phyloP scores from a whole-genome alignment of 2,329 filamentous ascomycete species.

The Dichotomopilus funicola region DNA sequence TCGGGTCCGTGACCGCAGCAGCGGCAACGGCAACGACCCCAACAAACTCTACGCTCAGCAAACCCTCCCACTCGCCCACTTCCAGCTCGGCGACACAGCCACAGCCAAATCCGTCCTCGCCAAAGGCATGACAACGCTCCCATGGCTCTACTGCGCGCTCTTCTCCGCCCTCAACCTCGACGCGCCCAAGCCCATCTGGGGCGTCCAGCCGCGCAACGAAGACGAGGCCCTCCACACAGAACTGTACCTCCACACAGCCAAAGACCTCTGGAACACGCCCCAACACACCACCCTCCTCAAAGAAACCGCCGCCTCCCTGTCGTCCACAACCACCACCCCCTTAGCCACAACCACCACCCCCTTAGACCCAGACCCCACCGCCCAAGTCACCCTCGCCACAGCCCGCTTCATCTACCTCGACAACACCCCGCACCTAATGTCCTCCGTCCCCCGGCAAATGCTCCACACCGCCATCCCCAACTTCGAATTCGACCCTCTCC shows the following conservation, averaged over 20 bases:
- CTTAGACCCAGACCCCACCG: constrained; percentile 32
- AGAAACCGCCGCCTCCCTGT: constrained; percentile 34
- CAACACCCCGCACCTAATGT: constrained; percentile 64
- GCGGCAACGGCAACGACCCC: constrained; percentile 20
- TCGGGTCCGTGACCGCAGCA: too few relatives aligned
- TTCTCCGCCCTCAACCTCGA: constrained; percentile 76
- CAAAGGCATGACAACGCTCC: constrained; percentile 63
- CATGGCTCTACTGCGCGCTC: constrained; percentile 77
- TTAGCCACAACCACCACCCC: constrained; percentile 30
- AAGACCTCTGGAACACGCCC: constrained; percentile 79
- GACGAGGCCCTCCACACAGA: constrained; percentile 64
- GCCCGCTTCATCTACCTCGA: constrained; percentile 75
- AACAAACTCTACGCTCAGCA: constrained; percentile 58
- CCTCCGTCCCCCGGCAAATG: constrained; percentile 58
- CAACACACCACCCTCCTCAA: constrained; percentile 63
- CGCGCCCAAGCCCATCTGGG: constrained; percentile 77
- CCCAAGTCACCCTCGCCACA: constrained; percentile 39
- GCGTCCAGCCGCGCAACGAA: constrained; percentile 58
- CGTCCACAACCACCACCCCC: constrained; percentile 24
- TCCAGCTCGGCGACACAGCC: constrained; percentile 60
- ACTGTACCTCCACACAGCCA: constrained; percentile 69
- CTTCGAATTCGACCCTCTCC: constrained; percentile 75
- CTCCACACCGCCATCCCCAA: constrained; percentile 56
- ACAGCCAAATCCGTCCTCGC: constrained; percentile 60
- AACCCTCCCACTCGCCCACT: constrained; percentile 67